Percentiles rank a stretch among this genome's conserved stretches.
Evolutionary conservation across 352 stramenopile species (phyloP).

Genomic region (Globisporangium heterothallicum): DNA sequence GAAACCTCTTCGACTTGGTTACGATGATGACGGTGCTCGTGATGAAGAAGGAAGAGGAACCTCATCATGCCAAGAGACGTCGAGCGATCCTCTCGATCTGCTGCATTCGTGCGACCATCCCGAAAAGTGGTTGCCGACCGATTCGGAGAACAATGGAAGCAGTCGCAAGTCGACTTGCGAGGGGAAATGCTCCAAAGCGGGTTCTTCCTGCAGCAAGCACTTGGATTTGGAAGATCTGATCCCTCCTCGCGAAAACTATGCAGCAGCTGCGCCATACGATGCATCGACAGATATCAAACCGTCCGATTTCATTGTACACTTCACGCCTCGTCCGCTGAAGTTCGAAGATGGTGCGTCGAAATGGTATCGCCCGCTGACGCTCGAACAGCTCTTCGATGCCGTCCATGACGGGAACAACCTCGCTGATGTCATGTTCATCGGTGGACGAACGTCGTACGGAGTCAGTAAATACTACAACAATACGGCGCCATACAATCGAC

Average conservation of each 20-base stretch:
- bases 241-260: slow-evolving; percentile 4
- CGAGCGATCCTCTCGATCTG: slow-evolving; percentile 2
- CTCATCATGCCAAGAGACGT: not conserved
- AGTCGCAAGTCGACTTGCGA: slow-evolving; percentile 21
- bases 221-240: slow-evolving; percentile 32
- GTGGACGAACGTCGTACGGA: slow-evolving; percentile 39
- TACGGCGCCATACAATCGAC: slow-evolving; percentile 53
- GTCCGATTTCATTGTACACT: slow-evolving; percentile 28
- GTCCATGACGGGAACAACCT: slow-evolving; percentile 75
- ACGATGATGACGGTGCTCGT: slow-evolving; percentile 4
- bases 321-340: slow-evolving; percentile 22
- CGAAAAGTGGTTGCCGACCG: slow-evolving; percentile 27
- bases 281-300: slow-evolving; percentile 11
- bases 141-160: slow-evolving; percentile 13
- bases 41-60: not conserved
- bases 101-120: slow-evolving; percentile 19
- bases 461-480: slow-evolving; percentile 58
- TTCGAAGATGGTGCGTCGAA: slow-evolving; percentile 15
- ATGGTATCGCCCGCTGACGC: slow-evolving; percentile 34
- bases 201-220: slow-evolving; percentile 15
- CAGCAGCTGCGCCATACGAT: slow-evolving; percentile 10
- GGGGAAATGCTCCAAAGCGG: slow-evolving; percentile 12
- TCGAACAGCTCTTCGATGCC: slow-evolving; percentile 47
- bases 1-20: slow-evolving; percentile 4
- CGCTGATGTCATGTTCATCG: slow-evolving; percentile 54